Evolutionary conservation across 345 rosid genomes (phyloP).

Genomic region (Trapa bicornis): DNA sequence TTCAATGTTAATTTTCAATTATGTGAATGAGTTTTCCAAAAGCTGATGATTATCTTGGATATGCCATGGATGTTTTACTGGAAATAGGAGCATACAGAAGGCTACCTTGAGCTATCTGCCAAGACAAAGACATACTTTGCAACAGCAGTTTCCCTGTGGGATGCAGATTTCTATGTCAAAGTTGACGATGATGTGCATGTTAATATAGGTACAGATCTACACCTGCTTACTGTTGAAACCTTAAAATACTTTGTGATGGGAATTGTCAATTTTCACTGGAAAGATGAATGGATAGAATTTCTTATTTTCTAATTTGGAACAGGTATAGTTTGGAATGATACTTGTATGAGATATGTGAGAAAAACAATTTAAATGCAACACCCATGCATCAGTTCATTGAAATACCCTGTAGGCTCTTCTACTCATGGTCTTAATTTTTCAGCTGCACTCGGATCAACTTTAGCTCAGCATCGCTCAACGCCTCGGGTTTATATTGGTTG

Average conservation of each 20-base stretch:
- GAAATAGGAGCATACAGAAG: constrained; percentile 87
- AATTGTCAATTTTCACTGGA: background rate
- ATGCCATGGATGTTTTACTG: background rate
- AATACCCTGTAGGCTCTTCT: background rate
- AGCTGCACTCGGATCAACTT: constrained; percentile 90
- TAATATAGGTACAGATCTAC: constrained; percentile 53
- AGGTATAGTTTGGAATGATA: background rate
- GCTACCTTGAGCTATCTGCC: constrained; percentile 92
- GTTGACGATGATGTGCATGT: constrained; percentile 98
- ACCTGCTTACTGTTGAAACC: background rate
- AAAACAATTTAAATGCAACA: background rate
- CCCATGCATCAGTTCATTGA: background rate
- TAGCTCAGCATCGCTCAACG: constrained; percentile 54
- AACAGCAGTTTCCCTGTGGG: constrained; percentile 85
- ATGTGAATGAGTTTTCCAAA: background rate
- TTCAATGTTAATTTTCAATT: background rate
- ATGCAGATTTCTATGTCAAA: constrained; percentile 95
- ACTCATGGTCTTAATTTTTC: constrained; percentile 13
- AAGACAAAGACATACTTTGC: constrained; percentile 84
- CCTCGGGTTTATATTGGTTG: constrained; percentile 85
- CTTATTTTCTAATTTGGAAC: background rate
- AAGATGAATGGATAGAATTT: no score
- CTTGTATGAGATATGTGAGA: background rate
- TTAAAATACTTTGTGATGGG: background rate
- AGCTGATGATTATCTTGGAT: background rate